Conservation (phyloP, 345 rosid species). For the Excoecaria agallocha region DNA sequence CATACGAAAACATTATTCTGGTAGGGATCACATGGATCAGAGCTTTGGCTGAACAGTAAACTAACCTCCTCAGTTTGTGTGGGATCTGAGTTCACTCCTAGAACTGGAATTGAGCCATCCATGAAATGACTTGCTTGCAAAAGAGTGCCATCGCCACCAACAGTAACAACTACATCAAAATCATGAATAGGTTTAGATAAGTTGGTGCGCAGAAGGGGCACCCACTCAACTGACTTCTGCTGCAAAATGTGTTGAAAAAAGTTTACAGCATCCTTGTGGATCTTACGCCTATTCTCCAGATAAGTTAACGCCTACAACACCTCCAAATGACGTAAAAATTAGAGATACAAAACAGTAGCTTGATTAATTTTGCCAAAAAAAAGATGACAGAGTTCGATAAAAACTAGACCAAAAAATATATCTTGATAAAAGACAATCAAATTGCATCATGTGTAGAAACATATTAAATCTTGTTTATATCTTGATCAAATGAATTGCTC, state of each 20-base stretch:
- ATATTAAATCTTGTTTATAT: not conserved
- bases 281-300: slow-evolving; percentile 66
- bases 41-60: slow-evolving; percentile 4
- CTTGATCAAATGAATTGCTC: not conserved
- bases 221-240: slow-evolving; percentile 67
- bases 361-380: not conserved
- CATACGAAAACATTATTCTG: not conserved
- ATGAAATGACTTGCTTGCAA: slow-evolving; percentile 89
- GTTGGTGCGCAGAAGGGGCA: slow-evolving; percentile 50
- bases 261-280: slow-evolving; percentile 64
- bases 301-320: slow-evolving; percentile 45
- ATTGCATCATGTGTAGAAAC: not conserved
- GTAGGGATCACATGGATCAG: not conserved
- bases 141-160: slow-evolving; percentile 96
- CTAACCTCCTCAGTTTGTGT: slow-evolving; percentile 72
- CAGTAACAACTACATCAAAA: slow-evolving; percentile 81
- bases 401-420: not conserved
- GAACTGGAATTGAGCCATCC: slow-evolving; percentile 67
- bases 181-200: slow-evolving; percentile 48
- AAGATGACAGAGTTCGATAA: not conserved
- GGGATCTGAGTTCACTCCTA: slow-evolving; percentile 94
- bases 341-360: not conserved
- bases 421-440: not conserved
- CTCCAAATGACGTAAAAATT: not conserved
- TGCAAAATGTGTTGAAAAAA: slow-evolving; percentile 64